Base-by-base conservation (phyloP, 1,284 basidiomycete genomes). In the Naganishia sp. region DNA sequence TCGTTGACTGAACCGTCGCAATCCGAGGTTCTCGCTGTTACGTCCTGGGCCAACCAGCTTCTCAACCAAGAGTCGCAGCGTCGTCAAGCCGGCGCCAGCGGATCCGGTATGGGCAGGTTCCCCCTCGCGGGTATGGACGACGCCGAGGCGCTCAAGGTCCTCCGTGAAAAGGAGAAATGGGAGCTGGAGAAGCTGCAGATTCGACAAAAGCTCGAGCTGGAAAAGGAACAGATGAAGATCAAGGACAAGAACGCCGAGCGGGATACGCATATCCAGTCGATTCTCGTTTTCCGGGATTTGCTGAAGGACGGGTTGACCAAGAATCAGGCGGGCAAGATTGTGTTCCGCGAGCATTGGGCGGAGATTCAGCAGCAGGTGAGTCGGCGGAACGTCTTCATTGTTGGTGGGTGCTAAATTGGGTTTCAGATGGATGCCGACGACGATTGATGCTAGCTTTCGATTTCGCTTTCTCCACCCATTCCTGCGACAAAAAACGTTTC, bases 171-270 rank as follows among this genome's bases (percentile, higher is more conserved):
- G 60, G 59, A n/a, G 63, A 64, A 63, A 21, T 63, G 64, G 55
- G 66, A 39, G 15, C 18, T 53, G 43, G 66, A 61, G 65, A 68
- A 54, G 65, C 31, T 36, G 67, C 63, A 65, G 55, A 69, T 31
- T 33, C 42, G 46, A 28, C 69, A 23, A 67, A 68, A 42, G 45
- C 64, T 43, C n/a, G 36, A 57, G 45, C 65, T 50, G 39, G 64
- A 50, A 69, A 68, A 64, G 56, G 63, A 61, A 48, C 59, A 61
- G 39, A 61, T 61, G 59, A 61, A 61, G 59, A 52, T 52, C 31
- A 61, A 61, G 33, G 68, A 49, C 13, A 64, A 64, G 45, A 70
- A 71, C 49, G 59, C 66, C 13, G 60, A 67, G 55, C 65, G 67
- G 28, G 68, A 68, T 43, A 73, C 59, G 39, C 59, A 61, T 61